Evolutionary conservation across 176 grass and related monocot genomes (phyloP).

Genomic region (Pontederia paniculata): DNA sequence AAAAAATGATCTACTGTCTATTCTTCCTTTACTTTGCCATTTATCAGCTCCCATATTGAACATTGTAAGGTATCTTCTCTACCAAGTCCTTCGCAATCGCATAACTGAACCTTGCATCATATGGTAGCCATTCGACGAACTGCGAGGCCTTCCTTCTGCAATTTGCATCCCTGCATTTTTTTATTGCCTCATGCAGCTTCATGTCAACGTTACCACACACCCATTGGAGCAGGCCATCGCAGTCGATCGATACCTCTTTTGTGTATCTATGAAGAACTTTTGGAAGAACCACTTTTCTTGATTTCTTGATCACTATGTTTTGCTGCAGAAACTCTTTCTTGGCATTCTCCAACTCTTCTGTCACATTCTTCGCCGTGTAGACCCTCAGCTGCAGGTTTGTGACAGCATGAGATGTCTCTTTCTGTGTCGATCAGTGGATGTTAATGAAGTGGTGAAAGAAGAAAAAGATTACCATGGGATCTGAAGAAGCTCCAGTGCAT

Average conservation of each 20-base stretch:
- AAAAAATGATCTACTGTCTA: no score
- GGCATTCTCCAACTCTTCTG: conserved; percentile 68
- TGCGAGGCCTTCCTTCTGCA: conserved; percentile 57
- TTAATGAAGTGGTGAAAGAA: no score
- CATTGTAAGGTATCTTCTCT: conserved; percentile 31
- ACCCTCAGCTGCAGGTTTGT: conserved; percentile 47
- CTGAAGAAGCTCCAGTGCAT: conserved; percentile 78
- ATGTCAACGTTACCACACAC: conserved; percentile 35
- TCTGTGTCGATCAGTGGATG: no score
- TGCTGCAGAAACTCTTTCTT: conserved; percentile 76
- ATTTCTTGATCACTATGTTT: conserved; percentile 49
- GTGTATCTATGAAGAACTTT: conserved; percentile 69
- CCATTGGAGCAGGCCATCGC: conserved; percentile 45
- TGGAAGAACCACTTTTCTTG: conserved; percentile 60
- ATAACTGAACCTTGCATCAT: conserved; percentile 69
- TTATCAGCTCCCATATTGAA: no score
- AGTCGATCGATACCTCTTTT: conserved; percentile 38
- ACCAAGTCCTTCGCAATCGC: conserved; percentile 47
- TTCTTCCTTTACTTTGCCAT: no score
- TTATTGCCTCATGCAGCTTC: conserved; percentile 33
- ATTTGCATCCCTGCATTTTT: conserved; percentile 25
- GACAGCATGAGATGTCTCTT: no score
- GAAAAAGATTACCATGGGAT: conserved; percentile 43
- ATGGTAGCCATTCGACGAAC: conserved; percentile 84
- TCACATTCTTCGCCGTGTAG: conserved; percentile 68